These are phyloP conservation scores for Fraxinus floribunda DNA, from an alignment of 305 asterid genomes.

Conservation along the genomic window DNA sequence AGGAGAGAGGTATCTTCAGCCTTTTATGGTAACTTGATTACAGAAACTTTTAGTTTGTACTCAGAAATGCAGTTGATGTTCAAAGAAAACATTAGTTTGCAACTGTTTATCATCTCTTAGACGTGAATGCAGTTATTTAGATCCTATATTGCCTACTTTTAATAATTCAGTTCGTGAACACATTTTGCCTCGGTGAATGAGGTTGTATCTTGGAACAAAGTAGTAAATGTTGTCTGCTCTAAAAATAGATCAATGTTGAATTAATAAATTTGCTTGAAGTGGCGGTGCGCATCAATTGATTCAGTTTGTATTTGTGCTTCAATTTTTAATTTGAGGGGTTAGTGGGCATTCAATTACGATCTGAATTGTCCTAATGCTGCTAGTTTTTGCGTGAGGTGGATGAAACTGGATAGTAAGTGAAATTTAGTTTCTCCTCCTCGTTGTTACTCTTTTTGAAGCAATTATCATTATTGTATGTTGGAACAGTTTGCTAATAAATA, in stretches of 20 bases:
- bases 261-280: conserved; percentile 16
- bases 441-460: background rate
- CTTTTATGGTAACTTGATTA: conserved; percentile 3
- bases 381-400: background rate
- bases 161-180: background rate
- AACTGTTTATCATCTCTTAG: background rate
- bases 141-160: background rate
- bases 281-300: background rate
- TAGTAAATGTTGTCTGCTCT: background rate
- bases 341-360: background rate
- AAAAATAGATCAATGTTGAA: background rate
- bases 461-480: background rate
- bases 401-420: background rate
- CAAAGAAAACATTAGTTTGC: background rate
- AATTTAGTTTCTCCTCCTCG: background rate
- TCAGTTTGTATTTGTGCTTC: conserved; percentile 3
- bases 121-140: background rate
- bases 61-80: background rate
- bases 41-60: background rate
- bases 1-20: conserved; percentile 75
- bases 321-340: background rate
- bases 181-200: background rate
- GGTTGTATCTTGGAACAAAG: background rate
- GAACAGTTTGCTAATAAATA: background rate
- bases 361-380: conserved; percentile 11